Conservation (phyloP, 2,329 filamentous ascomycete species). For the Trichoderma koningii region DNA sequence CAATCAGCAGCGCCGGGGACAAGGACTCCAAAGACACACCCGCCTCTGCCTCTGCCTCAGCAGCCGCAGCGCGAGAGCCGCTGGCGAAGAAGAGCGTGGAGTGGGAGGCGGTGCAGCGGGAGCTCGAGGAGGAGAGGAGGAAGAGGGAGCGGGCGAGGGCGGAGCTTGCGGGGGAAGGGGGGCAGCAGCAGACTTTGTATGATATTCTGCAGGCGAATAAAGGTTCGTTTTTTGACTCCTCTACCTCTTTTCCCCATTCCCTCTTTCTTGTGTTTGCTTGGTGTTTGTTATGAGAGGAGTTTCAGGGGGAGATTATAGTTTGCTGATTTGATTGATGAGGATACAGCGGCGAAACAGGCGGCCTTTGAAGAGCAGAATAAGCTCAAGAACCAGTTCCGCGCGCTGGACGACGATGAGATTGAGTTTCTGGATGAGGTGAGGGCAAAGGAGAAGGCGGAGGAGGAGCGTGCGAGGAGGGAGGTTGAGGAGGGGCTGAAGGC, state of each 20-base stretch:
- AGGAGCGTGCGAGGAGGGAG: constrained; percentile 57
- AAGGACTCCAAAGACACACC: constrained; percentile 31
- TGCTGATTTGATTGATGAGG: background rate
- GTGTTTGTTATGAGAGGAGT: background rate
- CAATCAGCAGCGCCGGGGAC: constrained; percentile 38
- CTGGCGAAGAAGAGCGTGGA: constrained; percentile 42
- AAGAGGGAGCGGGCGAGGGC: constrained; percentile 55
- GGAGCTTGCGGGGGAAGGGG: constrained; percentile 45
- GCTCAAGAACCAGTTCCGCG: constrained; percentile 74
- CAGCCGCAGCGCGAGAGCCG: constrained; percentile 29
- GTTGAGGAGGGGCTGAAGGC: constrained; percentile 57
- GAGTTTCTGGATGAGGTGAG: constrained; percentile 69
- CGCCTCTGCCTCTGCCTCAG: background rate
- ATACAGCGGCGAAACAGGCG: constrained; percentile 74
- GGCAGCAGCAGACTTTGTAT: constrained; percentile 68
- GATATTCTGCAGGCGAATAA: constrained; percentile 82
- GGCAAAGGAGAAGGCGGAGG: constrained; percentile 53
- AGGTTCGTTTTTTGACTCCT: constrained; percentile 57
- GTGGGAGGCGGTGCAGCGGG: constrained; percentile 66
- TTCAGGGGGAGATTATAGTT: too few relatives aligned
- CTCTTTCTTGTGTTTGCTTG: background rate
- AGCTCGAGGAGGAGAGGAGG: constrained; percentile 63
- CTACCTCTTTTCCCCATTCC: background rate
- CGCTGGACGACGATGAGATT: constrained; percentile 76
- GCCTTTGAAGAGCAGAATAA: constrained; percentile 74